These are phyloP conservation scores for Aspergillus sclerotiicarbonarius DNA, from an alignment of 495 filamentous ascomycete species.

Conservation along the genomic window DNA sequence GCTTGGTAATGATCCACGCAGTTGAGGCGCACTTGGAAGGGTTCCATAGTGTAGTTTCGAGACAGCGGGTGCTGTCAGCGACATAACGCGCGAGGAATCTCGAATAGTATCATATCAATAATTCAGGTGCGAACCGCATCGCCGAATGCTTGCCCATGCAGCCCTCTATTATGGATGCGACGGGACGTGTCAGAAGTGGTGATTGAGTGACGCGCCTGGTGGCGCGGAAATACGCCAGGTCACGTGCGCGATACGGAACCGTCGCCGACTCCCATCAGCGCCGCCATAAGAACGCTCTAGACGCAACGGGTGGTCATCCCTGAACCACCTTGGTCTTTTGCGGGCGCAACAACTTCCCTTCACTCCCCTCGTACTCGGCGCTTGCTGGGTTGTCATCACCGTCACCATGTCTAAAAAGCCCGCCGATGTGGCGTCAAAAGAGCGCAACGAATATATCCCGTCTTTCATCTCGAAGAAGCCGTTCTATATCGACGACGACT, in stretches of 20 bases:
- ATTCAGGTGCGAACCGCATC: not conserved
- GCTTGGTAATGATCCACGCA: conserved; percentile 93
- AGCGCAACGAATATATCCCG: conserved; percentile 98
- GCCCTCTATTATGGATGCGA: not conserved
- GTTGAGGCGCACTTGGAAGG: conserved; percentile 85
- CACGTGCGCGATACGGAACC: conserved; percentile 27
- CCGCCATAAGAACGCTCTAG: not conserved
- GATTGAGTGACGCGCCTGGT: conserved; percentile 17
- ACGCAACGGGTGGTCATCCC: not conserved
- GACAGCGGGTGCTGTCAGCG: conserved; percentile 27
- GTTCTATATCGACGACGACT: conserved; percentile 87
- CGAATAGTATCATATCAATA: conserved; percentile 13
- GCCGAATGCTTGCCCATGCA: not conserved
- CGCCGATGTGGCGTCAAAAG: conserved; percentile 56
- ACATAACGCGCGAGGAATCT: conserved; percentile 22
- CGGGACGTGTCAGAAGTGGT: conserved; percentile 5
- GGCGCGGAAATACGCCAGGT: conserved; percentile 31
- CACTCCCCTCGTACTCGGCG: not conserved
- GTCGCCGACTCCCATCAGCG: conserved; percentile 4
- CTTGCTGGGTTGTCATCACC: not conserved
- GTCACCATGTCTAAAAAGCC: conserved; percentile 53
- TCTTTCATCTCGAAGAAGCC: conserved; percentile 97
- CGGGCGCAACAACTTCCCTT: conserved; percentile 1
- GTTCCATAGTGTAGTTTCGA: conserved; percentile 48
- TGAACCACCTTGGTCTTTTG: not conserved